Conservation (phyloP, 1,284 basidiomycete species). For the Rhodofomes roseus region DNA sequence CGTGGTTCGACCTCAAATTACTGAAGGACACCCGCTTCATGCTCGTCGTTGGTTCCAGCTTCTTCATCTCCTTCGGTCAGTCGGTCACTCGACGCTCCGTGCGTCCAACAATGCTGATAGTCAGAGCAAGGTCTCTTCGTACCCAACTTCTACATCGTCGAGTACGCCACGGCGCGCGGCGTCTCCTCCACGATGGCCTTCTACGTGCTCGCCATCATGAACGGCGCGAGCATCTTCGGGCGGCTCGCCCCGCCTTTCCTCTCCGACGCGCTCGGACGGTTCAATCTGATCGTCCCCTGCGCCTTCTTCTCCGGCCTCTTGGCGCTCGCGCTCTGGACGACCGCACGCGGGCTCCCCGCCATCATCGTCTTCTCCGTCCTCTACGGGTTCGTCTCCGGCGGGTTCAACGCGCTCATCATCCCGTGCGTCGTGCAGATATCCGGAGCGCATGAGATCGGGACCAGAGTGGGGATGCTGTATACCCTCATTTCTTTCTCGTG, state of each 20-base stretch:
- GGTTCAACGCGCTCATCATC: slow-evolving; percentile 31
- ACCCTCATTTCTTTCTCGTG: slow-evolving; percentile 62
- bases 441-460: slow-evolving; percentile 51
- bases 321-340: slow-evolving; percentile 55
- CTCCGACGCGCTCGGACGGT: slow-evolving; percentile 54
- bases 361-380: slow-evolving; percentile 50
- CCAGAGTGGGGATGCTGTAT: slow-evolving; percentile 58
- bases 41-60: slow-evolving; percentile 26
- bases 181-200: slow-evolving; percentile 27
- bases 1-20: slow-evolving; percentile 25
- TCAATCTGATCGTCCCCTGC: slow-evolving; percentile 55
- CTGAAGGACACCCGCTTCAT: slow-evolving; percentile 30
- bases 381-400: slow-evolving; percentile 45
- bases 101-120: not conserved
- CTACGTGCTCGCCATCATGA: slow-evolving; percentile 58
- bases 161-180: slow-evolving; percentile 18
- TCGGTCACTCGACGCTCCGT: not conserved
- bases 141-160: slow-evolving; percentile 38
- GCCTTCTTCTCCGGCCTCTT: slow-evolving; percentile 57
- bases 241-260: slow-evolving; percentile 57
- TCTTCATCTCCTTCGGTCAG: slow-evolving; percentile 30
- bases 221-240: slow-evolving; percentile 56
- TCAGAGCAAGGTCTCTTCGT: slow-evolving; percentile 48
- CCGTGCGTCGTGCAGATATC: slow-evolving; percentile 36
- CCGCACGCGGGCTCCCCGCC: slow-evolving; percentile 27